Percentiles rank a stretch among this genome's conserved stretches.
Evolutionary conservation across 441 rosid genomes (phyloP).

Genomic region (Rhodomyrtus psidioides): DNA sequence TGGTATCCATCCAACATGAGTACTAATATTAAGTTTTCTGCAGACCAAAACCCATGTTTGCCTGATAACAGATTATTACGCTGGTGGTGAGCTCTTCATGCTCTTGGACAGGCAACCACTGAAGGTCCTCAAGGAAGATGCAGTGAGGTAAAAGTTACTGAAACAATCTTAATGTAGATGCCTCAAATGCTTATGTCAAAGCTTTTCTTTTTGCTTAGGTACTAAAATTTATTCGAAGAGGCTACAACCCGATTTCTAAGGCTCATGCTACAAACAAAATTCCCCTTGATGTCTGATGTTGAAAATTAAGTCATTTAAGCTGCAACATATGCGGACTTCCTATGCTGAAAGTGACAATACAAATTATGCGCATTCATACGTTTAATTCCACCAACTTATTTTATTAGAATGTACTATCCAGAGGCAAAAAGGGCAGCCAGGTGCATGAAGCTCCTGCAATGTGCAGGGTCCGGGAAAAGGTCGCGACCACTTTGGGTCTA

Average conservation of each 20-base stretch:
- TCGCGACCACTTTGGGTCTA: not conserved
- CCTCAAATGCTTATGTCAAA: not conserved
- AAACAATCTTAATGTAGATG: not conserved
- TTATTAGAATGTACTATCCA: not conserved
- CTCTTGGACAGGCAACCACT: slow-evolving; percentile 81
- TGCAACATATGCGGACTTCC: not conserved
- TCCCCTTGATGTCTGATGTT: not conserved
- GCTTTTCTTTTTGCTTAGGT: not conserved
- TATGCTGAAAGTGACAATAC: not conserved
- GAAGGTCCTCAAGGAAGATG: slow-evolving; percentile 89
- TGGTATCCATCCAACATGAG: not conserved
- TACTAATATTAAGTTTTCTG: slow-evolving; percentile 8
- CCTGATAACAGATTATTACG: slow-evolving; percentile 88
- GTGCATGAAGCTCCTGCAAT: not conserved
- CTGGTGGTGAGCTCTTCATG: slow-evolving; percentile 94
- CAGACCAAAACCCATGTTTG: slow-evolving; percentile 97
- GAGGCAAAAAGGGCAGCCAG: not conserved
- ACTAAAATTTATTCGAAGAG: not conserved
- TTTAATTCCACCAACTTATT: not conserved
- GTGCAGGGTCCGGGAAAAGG: not conserved
- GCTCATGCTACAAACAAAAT: not conserved
- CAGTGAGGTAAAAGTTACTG: slow-evolving; percentile 52
- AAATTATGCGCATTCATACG: not conserved
- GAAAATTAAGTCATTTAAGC: not conserved
- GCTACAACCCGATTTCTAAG: not conserved